A percentile compares a stretch with the other conserved stretches of the same genome.
phyloP scores from a whole-genome alignment of 768 basidiomycete genomes.

The Sporobolomyces roseus region DNA sequence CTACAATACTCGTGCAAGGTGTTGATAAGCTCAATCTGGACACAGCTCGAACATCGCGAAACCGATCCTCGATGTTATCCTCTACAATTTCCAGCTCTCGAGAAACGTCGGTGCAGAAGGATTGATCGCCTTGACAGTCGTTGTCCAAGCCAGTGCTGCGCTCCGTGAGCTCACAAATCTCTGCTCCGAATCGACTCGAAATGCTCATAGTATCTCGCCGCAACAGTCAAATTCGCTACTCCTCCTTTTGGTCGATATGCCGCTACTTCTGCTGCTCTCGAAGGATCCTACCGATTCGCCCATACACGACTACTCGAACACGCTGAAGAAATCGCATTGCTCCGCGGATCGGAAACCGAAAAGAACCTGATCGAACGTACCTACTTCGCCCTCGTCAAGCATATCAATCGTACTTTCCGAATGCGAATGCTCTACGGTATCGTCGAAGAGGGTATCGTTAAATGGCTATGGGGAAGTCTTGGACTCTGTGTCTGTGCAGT shows the following conservation, averaged over 20 bases:
- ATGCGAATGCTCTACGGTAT: conserved; percentile 86
- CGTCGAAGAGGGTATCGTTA: conserved; percentile 90
- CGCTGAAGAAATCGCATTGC: conserved; percentile 61
- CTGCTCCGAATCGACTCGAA: too few relatives aligned
- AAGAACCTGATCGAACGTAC: conserved; percentile 85
- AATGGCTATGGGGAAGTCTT: conserved; percentile 90
- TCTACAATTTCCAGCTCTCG: conserved; percentile 93
- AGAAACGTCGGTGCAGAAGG: conserved; percentile 90
- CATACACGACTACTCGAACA: conserved; percentile 88
- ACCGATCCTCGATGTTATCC: conserved; percentile 81
- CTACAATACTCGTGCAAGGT: too few relatives aligned
- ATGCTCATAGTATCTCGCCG: conserved; percentile 6
- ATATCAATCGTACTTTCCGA: conserved; percentile 73
- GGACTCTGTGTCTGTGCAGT: conserved; percentile 88
- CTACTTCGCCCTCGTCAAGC: conserved; percentile 76
- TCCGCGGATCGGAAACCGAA: conserved; percentile 78
- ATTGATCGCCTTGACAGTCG: conserved; percentile 61
- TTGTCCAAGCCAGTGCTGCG: conserved; percentile 78
- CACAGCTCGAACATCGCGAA: conserved; percentile 83
- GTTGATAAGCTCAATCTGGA: too few relatives aligned
- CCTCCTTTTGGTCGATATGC: conserved; percentile 90
- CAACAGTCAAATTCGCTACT: conserved; percentile 76
- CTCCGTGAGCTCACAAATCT: conserved; percentile 66
- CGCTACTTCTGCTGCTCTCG: conserved; percentile 77
- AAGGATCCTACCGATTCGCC: conserved; percentile 82